Percentiles rank a stretch among this genome's conserved stretches.
Evolutionary conservation across 2,329 filamentous ascomycete genomes (phyloP).

Genomic region (Sporothrix protearum): DNA sequence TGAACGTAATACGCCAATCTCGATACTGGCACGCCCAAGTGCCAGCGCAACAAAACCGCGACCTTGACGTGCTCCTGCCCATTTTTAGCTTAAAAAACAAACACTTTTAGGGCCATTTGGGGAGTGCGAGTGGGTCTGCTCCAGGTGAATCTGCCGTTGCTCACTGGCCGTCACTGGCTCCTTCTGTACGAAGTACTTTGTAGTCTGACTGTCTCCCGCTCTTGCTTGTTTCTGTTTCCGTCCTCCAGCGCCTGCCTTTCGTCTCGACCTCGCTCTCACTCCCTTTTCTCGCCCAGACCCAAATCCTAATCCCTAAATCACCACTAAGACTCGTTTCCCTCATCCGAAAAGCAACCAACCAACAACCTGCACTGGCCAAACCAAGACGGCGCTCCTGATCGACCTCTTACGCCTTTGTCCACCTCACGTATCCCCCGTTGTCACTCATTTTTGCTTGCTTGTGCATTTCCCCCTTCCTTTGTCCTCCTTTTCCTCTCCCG

Average conservation of each 20-base stretch:
- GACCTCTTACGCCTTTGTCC: background rate
- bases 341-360: background rate
- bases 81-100: constrained; percentile 11
- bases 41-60: background rate
- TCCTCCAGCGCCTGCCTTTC: background rate
- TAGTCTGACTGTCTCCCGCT: background rate
- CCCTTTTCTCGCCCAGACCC: background rate
- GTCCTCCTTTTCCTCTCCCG: background rate
- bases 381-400: constrained; percentile 7
- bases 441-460: background rate
- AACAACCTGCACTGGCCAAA: background rate
- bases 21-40: background rate
- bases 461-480: background rate
- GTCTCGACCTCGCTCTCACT: background rate
- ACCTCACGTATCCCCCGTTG: constrained; percentile 12
- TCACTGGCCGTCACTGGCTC: constrained; percentile 3
- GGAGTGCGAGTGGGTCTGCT: background rate
- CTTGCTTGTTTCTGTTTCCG: background rate
- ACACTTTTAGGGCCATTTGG: background rate
- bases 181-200: background rate
- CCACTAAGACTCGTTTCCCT: background rate
- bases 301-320: background rate
- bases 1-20: background rate
- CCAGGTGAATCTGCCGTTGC: background rate
- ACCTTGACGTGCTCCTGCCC: background rate